Base-by-base conservation (phyloP, 2,329 filamentous ascomycete species). In the Microsporum canis region DNA sequence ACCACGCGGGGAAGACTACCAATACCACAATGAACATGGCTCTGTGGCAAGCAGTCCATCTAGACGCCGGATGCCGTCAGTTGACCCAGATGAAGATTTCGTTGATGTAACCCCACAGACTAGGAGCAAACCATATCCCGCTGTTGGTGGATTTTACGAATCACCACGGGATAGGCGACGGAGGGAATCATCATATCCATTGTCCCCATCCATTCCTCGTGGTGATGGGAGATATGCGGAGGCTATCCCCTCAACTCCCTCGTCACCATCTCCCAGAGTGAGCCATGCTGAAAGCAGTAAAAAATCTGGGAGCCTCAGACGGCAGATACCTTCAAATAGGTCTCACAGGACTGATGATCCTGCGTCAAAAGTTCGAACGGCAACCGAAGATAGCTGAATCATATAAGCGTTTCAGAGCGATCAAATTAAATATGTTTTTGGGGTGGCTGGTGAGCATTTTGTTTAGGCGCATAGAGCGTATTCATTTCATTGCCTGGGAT, bases 1-100 rank as follows among this genome's bases (percentile, higher is more conserved):
- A 69, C 77, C 79, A 10, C 76, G 83, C 2, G 83, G 84, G 1
- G 85, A 88, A 68, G 83, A 85, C n/a, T 87, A 87, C 65, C 79
- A 84, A 56, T 80, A 82, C 60, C 71, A 76, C 62, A 39, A 69
- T 64, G 63, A 68, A 45, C 6, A 67, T 23, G 57, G 58, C 5
- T 62, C 55, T 38, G 56, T 49, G 29, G 38, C 38, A 8, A 47
- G 53, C 6, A 62, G 60, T 29, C 58, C 62, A 33, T 38, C 58
- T n/a, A 51, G 55, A 23, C 49, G 27, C 56, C 39, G 43, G 45
- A 41, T 23, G 58, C 29, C 29, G 8, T 17, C 23, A n/a, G 41
- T 36, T 3, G 39, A 41, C 7, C 12, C 23, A 12, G 27, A 31
- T n/a, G 58, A 38, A 14, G n/a, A n/a, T 4, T 57, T 60, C 29